These are phyloP conservation scores for Pugionium cornutum DNA, from an alignment of 345 rosid genomes.

Conservation along the genomic window DNA sequence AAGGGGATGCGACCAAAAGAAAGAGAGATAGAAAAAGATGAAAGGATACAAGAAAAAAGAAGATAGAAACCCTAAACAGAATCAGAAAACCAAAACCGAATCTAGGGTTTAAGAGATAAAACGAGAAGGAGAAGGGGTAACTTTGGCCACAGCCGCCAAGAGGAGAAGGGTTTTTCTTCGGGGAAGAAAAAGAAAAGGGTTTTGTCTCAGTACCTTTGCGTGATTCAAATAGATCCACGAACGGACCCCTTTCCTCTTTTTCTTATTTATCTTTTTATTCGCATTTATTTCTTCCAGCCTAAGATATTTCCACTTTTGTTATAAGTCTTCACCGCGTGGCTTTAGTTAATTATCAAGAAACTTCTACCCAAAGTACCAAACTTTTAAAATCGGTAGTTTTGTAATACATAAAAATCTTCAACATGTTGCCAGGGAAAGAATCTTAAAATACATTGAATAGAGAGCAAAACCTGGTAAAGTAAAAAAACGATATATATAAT, in stretches of 20 bases:
- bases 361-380: too few relatives aligned
- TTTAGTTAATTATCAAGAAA: too few relatives aligned
- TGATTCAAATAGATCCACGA: constrained; percentile 48
- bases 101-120: constrained; percentile 17
- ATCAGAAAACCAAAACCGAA: constrained; percentile 12
- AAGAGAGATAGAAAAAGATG: neutral
- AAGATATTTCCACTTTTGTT: neutral
- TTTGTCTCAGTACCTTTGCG: constrained; percentile 21
- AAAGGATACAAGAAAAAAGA: neutral
- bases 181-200: constrained; percentile 45
- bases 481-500: too few relatives aligned
- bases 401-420: too few relatives aligned
- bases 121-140: constrained; percentile 10
- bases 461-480: too few relatives aligned
- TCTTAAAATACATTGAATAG: too few relatives aligned
- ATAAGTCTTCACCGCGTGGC: too few relatives aligned
- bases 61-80: constrained; percentile 13
- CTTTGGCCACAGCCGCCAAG: constrained; percentile 34
- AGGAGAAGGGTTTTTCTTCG: constrained; percentile 28
- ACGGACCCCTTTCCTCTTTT: neutral
- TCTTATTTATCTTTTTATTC: neutral
- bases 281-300: neutral
- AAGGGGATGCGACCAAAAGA: neutral
- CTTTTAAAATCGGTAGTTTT: too few relatives aligned
- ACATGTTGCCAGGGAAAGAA: too few relatives aligned